Base-by-base conservation (phyloP, 2,329 filamentous ascomycete genomes). In the Didymellaceae sp. region DNA sequence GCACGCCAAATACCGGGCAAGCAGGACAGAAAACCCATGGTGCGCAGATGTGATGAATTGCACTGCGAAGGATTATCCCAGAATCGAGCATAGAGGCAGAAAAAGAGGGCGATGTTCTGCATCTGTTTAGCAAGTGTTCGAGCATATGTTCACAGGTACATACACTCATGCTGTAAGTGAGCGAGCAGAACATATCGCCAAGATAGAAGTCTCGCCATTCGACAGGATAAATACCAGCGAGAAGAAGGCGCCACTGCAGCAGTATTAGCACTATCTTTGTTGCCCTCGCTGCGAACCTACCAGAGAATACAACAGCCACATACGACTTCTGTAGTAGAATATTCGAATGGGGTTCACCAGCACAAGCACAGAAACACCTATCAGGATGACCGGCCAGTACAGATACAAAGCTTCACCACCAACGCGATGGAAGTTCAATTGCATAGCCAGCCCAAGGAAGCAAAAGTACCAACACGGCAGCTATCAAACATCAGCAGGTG, bases 181-280 rank as follows among this genome's bases (percentile, higher is more conserved):
- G 80, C 2, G 94, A 97, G 74, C 93, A 97, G 73, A 96, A 96
- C 80, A 97, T 97, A 70, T 99, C 94, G 43, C 94, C 94, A 0
- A 97, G 82, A 74, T 97, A 97, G 76, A 99, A 97, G 74, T 99
- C 94, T 50, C 92, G 85, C 71, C 97, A 99, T 70, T 97, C 93
- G 40, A 99, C 94, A 1, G 91, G 91, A 66, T 95, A 97, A 16
- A 96, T 71, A 4, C 92, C 92, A 11, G 93, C 90, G 39, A 93
- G 82, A 44, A 95, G 77, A 14, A 97, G 79, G 54, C 94, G 89
- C 83, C 89, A 95, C 88, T 94, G 7, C 9, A 10, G 2, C 8
- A 2, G 3, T 5, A 7, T 52, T 20, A 52, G 48, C 33, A 31
- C 8, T 4, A 11, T 24, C 3, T 11, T 6, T 2, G 13, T 5